Evolutionary conservation across 2,329 filamentous ascomycete genomes (phyloP), one percentile per base, ranked within the genome.

Genomic region (Oidium heveae): DNA sequence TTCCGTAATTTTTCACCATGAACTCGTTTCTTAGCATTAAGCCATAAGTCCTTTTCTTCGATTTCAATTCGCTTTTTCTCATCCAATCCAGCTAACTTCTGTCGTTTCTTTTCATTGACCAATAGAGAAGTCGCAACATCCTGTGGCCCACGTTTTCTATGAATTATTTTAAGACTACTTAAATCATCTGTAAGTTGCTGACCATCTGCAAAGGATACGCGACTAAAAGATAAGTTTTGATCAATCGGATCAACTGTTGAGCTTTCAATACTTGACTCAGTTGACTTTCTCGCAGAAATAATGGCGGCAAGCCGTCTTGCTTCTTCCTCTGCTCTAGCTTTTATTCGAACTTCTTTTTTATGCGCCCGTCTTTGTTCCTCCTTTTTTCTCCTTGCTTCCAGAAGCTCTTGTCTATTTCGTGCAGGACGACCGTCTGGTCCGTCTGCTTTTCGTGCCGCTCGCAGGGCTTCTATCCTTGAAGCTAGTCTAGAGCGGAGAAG

Each of bases 41-140:
- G 73, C 91, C 91, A 98, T 56, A 81, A 72, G 63, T 98, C 89
- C 72, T 96, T 96, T 68, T 95, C 86, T 57, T 87, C 80, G 47
- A 96, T 82, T 57, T 94, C 85, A 58, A 80, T 80, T 55, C 84
- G 82, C 70, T 94, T 94, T 60, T 79, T 76, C 0, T 82, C 77
- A 61, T 89, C 84, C 63, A 94, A 76, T 32, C 72, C 75, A 47
- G 80, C 75, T 33, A 96, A 70, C 32, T 87, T 82, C 62, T 82
- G 79, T 69, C 88, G 83, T 68, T 94, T 89, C 63, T 86, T 84
- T 68, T 95, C 82, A 0, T 86, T 79, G 54, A 84, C 85, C 61
- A 83, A 75, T n/a, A 98, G 77, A 7, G 88, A 86, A 1, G 86
- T 86, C 65, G 85, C 85, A 50, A 85, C 73, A 66, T 98, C 91